A percentile compares a stretch with the other conserved stretches of the same genome.
phyloP scores from a whole-genome alignment of 2,329 filamentous ascomycete genomes.

The Verruconis gallopava region DNA sequence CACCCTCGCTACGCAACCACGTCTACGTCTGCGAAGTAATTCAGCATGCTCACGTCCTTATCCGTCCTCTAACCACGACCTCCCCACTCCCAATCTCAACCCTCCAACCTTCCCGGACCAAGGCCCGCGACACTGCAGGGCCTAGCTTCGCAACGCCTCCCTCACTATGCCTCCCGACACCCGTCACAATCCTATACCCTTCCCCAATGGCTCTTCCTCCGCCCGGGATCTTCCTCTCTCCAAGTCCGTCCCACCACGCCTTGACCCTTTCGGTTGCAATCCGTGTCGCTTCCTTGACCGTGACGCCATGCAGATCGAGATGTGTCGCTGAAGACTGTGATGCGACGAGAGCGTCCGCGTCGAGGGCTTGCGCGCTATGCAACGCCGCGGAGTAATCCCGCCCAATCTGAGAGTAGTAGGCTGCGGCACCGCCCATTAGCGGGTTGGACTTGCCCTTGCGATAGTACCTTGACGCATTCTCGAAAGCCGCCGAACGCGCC shows the following conservation, averaged over 20 bases:
- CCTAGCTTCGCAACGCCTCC: constrained; percentile 65
- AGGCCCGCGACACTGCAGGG: constrained; percentile 62
- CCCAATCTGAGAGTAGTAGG: constrained; percentile 60
- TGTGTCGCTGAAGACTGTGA: constrained; percentile 46
- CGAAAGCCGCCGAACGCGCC: constrained; percentile 39
- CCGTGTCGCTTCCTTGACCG: constrained; percentile 64
- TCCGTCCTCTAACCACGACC: constrained; percentile 53
- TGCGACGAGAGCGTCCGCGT: constrained; percentile 58
- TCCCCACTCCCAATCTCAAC: constrained; percentile 59
- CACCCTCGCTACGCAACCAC: background rate
- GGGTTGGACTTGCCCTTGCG: constrained; percentile 54
- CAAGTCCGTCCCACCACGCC: constrained; percentile 63
- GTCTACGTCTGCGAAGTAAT: too few relatives aligned
- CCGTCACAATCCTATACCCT: constrained; percentile 67
- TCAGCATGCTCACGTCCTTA: constrained; percentile 14
- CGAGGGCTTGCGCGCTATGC: constrained; percentile 46
- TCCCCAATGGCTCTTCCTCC: constrained; percentile 33
- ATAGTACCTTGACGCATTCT: constrained; percentile 45
- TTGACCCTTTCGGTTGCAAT: constrained; percentile 58
- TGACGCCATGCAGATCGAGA: constrained; percentile 75
- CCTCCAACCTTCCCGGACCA: constrained; percentile 73
- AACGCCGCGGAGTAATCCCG: constrained; percentile 49
- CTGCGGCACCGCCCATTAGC: constrained; percentile 61
- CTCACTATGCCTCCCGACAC: constrained; percentile 63
- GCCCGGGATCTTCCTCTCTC: constrained; percentile 45